These are phyloP conservation scores for Pichia sp. DNA, from an alignment of 1,139 yeast genomes.

Conservation along the genomic window DNA sequence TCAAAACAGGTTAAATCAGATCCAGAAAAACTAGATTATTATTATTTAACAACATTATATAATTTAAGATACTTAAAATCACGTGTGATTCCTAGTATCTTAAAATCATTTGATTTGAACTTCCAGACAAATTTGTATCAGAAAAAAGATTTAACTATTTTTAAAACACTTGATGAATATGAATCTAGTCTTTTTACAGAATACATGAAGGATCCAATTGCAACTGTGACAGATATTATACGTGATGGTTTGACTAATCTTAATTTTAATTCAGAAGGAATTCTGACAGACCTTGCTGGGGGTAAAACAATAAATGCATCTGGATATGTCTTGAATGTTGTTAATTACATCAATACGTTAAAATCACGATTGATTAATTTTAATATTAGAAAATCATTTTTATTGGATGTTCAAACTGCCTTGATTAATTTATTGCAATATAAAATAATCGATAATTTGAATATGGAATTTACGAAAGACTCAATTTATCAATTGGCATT, in stretches of 20 bases:
- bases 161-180: constrained; percentile 40
- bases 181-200: constrained; percentile 51
- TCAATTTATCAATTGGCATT: constrained; percentile 24
- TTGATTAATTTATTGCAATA: constrained; percentile 20
- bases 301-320: constrained; percentile 29
- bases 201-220: constrained; percentile 48
- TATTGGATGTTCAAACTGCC: constrained; percentile 21
- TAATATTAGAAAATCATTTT: constrained; percentile 19
- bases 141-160: constrained; percentile 35
- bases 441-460: constrained; percentile 17
- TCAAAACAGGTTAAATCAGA: constrained; percentile 31
- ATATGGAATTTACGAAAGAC: constrained; percentile 18
- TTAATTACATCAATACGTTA: constrained; percentile 46
- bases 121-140: constrained; percentile 39
- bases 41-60: constrained; percentile 36
- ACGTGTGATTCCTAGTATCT: constrained; percentile 40
- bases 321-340: constrained; percentile 44
- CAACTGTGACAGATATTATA: constrained; percentile 41
- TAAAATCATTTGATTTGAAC: constrained; percentile 41
- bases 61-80: constrained; percentile 45
- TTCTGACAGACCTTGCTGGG: constrained; percentile 4
- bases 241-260: constrained; percentile 41
- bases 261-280: constrained; percentile 35
- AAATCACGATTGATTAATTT: constrained; percentile 22
- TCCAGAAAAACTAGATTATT: constrained; percentile 18